A percentile compares a stretch with the other conserved stretches of the same genome.
Evolutionary conservation across 345 rosid species (phyloP).

Genomic region (thale cress (Arabidopsis thaliana)): DNA sequence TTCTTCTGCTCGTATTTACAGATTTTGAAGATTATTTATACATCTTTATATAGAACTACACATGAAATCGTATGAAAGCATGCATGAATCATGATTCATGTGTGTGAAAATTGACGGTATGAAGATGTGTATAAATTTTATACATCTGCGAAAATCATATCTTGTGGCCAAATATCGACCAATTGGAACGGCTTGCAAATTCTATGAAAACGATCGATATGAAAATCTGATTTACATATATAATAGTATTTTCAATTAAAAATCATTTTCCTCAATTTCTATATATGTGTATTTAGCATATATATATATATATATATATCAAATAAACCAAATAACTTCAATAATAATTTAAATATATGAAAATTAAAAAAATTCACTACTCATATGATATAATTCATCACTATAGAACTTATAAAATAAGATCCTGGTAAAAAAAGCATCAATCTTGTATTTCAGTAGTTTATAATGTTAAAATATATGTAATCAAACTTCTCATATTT

Average conservation of each 20-base stretch:
- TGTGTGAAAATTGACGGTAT: not conserved
- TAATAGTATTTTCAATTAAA: too few species aligned
- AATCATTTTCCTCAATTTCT: too few species aligned
- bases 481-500: not conserved
- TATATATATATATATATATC: too few species aligned
- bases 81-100: not conserved
- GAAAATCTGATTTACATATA: not conserved
- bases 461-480: not conserved
- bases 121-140: not conserved
- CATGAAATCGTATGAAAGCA: not conserved
- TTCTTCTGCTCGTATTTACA: constrained; percentile 16
- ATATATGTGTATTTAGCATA: too few species aligned
- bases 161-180: not conserved
- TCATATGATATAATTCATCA: not conserved
- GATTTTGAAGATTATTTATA: not conserved
- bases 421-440: not conserved
- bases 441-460: not conserved
- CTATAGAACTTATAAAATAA: not conserved
- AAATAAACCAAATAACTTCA: not conserved
- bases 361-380: too few species aligned
- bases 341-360: too few species aligned
- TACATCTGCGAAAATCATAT: not conserved
- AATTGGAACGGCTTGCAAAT: not conserved
- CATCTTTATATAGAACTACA: not conserved
- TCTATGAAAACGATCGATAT: not conserved